Base-by-base conservation (phyloP, 371 early-diverging fungal species). In the Chytridiales sp. region DNA sequence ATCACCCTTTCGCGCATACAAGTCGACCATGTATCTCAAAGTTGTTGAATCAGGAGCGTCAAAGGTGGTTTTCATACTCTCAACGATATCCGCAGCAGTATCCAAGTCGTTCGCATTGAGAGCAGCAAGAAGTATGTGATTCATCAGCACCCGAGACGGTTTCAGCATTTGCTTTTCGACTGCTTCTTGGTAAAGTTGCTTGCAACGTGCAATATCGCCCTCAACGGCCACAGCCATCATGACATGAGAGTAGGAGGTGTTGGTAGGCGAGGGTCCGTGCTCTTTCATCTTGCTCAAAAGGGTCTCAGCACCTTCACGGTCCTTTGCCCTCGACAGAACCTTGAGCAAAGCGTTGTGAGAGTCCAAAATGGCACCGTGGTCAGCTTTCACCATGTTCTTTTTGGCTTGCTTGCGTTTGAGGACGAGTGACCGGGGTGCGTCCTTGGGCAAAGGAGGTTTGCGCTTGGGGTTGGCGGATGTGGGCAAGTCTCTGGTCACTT, bases 391-490 rank as follows among this genome's bases (percentile, higher is more conserved):
- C n/a, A n/a, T n/a, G n/a, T n/a, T n/a, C n/a, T n/a, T 22, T 22
- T 11, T 13, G 32, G 57, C 47, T 15, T 38, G 57, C 8, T 44
- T 47, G n/a, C 57, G 57, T 27, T 56, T 56, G 44, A 35, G 29
- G 38, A 56, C 39, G 21, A 56, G 44, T 11, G 57, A 24, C 1
- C 47, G 57, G 21, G 47, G 35, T 3, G 57, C 57, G 36, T 56
- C 57, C 17, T 34, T 24, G 11, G 47, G 57, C 8, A 56, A 36
- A 4, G 57, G 57, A 4, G 57, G 57, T 32, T 56, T 35, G 17
- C 57, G 46, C n/a, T n/a, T n/a, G n/a, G n/a, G n/a, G n/a, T n/a
- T n/a, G n/a, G n/a, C n/a, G n/a, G n/a, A n/a, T n/a, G n/a, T n/a
- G n/a, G n/a, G n/a, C n/a, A n/a, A n/a, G n/a, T n/a, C n/a, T n/a